A percentile compares a stretch with the other conserved stretches of the same genome.
Conservation (phyloP, 257 asterid genomes). For the Haberlea rhodopensis region DNA sequence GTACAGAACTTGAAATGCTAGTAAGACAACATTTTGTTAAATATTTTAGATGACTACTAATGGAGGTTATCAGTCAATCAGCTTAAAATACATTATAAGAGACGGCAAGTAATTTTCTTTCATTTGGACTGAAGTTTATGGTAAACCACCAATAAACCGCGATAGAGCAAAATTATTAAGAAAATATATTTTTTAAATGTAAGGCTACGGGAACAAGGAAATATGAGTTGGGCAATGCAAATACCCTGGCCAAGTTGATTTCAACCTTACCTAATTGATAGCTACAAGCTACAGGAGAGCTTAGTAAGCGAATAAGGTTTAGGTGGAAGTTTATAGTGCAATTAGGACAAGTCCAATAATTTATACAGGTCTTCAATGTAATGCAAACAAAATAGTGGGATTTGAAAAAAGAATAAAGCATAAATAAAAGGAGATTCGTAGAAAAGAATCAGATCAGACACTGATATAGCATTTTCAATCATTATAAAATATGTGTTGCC, state of each 20-base stretch:
- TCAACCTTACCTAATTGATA: background rate
- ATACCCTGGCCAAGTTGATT: background rate
- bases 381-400: background rate
- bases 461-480: background rate
- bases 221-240: background rate
- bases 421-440: background rate
- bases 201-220: background rate
- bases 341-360: background rate
- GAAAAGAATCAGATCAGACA: background rate
- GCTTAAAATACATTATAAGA: background rate
- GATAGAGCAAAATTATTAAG: no score
- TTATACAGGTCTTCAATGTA: background rate
- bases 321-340: background rate
- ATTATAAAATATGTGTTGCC: background rate
- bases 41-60: background rate
- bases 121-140: no score
- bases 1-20: background rate
- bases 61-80: background rate
- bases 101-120: background rate
- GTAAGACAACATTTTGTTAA: no score
- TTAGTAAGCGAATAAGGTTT: background rate
- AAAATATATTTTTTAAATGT: no score
- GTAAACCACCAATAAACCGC: background rate
- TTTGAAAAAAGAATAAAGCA: background rate
- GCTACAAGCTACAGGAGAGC: background rate